Evolutionary conservation across 352 stramenopile species (phyloP).

Genomic region (Globisporangium carolinianum): DNA sequence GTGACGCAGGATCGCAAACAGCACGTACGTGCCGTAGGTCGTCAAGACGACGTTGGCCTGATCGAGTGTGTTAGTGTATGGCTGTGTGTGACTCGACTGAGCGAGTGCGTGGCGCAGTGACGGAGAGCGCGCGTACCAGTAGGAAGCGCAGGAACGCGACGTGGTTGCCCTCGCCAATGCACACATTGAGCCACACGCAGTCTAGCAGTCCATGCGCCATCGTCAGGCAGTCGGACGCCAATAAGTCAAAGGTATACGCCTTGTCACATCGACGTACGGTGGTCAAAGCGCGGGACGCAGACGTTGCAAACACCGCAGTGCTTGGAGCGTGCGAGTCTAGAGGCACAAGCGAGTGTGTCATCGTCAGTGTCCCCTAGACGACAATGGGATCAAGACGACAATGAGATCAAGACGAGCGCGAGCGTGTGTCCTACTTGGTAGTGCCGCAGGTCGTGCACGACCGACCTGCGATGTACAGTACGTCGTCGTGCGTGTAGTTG

Average conservation of each 20-base stretch:
- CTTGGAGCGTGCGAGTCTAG: conserved; percentile 56
- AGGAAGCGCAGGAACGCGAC: conserved; percentile 48
- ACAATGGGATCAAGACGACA: no score
- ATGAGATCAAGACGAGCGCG: no score
- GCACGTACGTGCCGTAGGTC: conserved; percentile 41
- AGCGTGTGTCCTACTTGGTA: conserved; percentile 22
- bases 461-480: conserved; percentile 25
- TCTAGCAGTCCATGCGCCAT: conserved; percentile 10
- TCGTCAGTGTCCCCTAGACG: background rate
- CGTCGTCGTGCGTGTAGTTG: conserved; percentile 44
- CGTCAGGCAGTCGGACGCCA: background rate
- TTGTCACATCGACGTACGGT: conserved; percentile 23
- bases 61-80: no score
- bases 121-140: conserved; percentile 14
- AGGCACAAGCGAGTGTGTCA: background rate
- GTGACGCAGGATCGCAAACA: conserved; percentile 34
- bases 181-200: conserved; percentile 60
- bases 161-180: conserved; percentile 62
- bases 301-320: conserved; percentile 61
- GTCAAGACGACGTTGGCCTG: conserved; percentile 48
- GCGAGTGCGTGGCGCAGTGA: no score
- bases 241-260: background rate
- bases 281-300: conserved; percentile 58
- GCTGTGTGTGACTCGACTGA: no score
- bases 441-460: conserved; percentile 42